Conservation (phyloP, 2,329 filamentous ascomycete genomes). For the Curvularia hawaiiensis region DNA sequence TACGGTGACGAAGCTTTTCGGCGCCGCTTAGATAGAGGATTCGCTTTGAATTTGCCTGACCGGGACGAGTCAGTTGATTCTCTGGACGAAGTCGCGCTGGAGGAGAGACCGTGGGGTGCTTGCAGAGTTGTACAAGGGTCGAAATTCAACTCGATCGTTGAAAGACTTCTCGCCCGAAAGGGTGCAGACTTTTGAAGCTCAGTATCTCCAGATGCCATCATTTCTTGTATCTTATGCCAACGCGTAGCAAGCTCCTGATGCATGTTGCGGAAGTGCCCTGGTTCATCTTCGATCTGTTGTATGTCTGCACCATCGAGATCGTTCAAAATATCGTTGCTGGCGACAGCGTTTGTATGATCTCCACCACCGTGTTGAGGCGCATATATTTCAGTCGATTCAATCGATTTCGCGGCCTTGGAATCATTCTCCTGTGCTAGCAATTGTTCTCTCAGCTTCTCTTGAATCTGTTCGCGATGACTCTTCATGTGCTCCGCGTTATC, state of each 20-base stretch:
- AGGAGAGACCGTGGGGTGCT: not conserved
- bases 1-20: slow-evolving; percentile 30
- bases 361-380: not conserved
- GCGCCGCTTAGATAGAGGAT: slow-evolving; percentile 12
- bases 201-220: not conserved
- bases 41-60: not conserved
- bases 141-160: not conserved
- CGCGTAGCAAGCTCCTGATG: too few relatives aligned
- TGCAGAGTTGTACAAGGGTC: not conserved
- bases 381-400: not conserved
- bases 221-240: too few relatives aligned
- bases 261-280: not conserved
- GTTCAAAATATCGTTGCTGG: not conserved
- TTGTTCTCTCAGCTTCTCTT: not conserved
- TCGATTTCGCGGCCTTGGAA: not conserved
- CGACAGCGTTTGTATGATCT: not conserved
- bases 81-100: not conserved
- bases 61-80: not conserved
- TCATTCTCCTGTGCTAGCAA: not conserved
- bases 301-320: not conserved
- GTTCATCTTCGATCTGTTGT: not conserved
- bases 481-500: not conserved
- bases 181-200: not conserved
- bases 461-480: not conserved
- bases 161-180: not conserved